Conservation (phyloP, 192 early-diverging fungal genomes). For the Entophlyctis helioformis region DNA sequence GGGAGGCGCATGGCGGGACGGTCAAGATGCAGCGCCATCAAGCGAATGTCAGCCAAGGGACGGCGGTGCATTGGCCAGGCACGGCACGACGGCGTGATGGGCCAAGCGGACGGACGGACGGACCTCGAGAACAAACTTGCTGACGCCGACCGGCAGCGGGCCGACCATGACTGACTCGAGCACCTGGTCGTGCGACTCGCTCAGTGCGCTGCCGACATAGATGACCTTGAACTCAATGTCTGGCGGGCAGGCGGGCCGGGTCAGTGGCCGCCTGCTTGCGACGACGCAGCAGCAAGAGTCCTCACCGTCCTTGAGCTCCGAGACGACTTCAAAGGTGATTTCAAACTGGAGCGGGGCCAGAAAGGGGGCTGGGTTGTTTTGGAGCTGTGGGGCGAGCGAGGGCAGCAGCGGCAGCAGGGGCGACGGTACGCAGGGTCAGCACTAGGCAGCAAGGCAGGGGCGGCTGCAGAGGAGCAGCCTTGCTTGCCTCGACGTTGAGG, state of each 20-base stretch:
- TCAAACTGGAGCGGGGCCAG: conserved; percentile 77
- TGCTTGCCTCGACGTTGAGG: conserved; percentile 14
- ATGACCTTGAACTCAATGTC: conserved; percentile 95
- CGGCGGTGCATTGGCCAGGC: no score
- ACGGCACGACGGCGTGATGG: no score
- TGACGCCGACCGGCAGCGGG: conserved; percentile 87
- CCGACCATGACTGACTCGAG: conserved; percentile 93
- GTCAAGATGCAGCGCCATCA: conserved; percentile 11
- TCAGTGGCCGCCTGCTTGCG: background rate
- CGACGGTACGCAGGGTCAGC: background rate
- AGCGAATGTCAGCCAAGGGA: no score
- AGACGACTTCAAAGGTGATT: conserved; percentile 94
- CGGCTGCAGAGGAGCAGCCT: background rate
- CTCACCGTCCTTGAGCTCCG: conserved; percentile 72
- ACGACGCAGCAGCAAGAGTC: background rate
- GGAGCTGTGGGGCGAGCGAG: conserved; percentile 33
- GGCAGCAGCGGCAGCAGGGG: background rate
- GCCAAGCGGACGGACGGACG: no score
- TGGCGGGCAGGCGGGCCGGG: conserved; percentile 12
- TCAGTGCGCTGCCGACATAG: conserved; percentile 85
- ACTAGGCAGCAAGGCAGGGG: background rate
- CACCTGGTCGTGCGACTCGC: conserved; percentile 75
- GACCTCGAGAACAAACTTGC: conserved; percentile 89
- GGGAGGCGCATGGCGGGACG: conserved; percentile 57
- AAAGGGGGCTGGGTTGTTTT: conserved; percentile 77